Percentiles rank a stretch among this genome's conserved stretches.
Evolutionary conservation across 768 basidiomycete species (phyloP).

Genomic region (Boletus insuetus): DNA sequence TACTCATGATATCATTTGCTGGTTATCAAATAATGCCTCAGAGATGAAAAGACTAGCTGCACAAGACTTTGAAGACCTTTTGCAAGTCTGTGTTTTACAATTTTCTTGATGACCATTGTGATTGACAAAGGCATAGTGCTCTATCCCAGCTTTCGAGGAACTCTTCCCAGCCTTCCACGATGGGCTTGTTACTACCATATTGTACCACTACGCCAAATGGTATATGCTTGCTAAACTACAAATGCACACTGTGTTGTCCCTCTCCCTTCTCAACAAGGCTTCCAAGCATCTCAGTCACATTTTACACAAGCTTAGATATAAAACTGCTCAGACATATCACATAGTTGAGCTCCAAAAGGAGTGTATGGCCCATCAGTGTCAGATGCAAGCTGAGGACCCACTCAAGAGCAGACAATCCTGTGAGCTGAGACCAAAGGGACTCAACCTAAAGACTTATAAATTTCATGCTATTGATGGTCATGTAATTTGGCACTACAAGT

Average conservation of each 20-base stretch:
- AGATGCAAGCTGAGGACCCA: neutral
- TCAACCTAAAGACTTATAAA: constrained; percentile 31
- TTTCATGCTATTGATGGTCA: constrained; percentile 23
- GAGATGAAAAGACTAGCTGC: neutral
- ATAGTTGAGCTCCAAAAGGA: constrained; percentile 33
- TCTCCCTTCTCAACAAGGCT: constrained; percentile 13
- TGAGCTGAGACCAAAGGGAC: constrained; percentile 1
- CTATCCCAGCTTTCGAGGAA: too few relatives aligned
- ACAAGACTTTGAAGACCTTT: neutral
- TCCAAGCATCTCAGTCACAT: constrained; percentile 18
- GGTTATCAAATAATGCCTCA: neutral
- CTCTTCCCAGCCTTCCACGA: constrained; percentile 17
- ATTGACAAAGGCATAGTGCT: too few relatives aligned
- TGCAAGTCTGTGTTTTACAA: neutral
- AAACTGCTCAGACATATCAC: constrained; percentile 16
- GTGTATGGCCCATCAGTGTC: constrained; percentile 16
- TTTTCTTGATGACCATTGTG: too few relatives aligned
- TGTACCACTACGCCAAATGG: constrained; percentile 34
- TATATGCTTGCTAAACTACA: constrained; percentile 15
- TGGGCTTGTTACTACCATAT: constrained; percentile 13
- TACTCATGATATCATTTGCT: too few relatives aligned
- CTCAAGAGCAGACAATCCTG: neutral
- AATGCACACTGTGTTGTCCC: constrained; percentile 24
- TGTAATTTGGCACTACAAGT: neutral
- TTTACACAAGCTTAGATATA: constrained; percentile 22